A percentile compares a stretch with the other conserved stretches of the same genome.
Evolutionary conservation across 148 eudicot genomes (phyloP).

Genomic region (Mesembryanthemum crystallinum): DNA sequence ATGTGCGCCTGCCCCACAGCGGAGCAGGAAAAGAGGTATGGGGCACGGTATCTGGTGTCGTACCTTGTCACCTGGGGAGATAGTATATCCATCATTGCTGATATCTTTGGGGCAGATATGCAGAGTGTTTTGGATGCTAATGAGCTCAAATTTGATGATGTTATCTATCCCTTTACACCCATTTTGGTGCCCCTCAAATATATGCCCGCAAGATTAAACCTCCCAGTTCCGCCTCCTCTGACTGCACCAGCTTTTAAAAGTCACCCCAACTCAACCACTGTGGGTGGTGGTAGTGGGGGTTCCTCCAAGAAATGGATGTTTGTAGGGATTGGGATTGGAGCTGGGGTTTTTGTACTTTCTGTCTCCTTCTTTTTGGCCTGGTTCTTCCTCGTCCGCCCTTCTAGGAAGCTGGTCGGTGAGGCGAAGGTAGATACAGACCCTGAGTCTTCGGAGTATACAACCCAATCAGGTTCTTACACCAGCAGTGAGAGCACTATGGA

Average conservation of each 20-base stretch:
- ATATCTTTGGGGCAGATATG: constrained; percentile 34
- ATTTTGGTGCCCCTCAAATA: constrained; percentile 54
- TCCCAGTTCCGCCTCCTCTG: constrained; percentile 27
- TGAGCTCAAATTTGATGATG: constrained; percentile 26
- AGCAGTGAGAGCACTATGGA: constrained; percentile 28
- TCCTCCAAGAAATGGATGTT: constrained; percentile 53
- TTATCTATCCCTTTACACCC: constrained; percentile 56
- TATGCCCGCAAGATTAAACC: constrained; percentile 34
- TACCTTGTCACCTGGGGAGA: constrained; percentile 46
- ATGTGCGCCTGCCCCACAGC: constrained; percentile 73
- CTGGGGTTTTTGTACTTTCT: constrained; percentile 34
- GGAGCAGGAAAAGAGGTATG: constrained; percentile 35
- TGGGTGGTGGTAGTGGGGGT: constrained; percentile 17
- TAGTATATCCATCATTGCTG: constrained; percentile 26
- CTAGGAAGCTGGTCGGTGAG: constrained; percentile 16
- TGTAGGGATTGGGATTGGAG: constrained; percentile 54
- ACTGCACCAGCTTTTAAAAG: constrained; percentile 22
- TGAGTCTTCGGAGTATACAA: constrained; percentile 17
- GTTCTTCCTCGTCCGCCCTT: constrained; percentile 28
- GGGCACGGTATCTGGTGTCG: constrained; percentile 45
- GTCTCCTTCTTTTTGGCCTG: constrained; percentile 27
- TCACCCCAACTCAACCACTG: constrained; percentile 19
- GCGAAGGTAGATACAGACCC: constrained; percentile 19
- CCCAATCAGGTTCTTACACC: constrained; percentile 22
- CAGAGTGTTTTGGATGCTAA: constrained; percentile 48